phyloP scores from a whole-genome alignment of 768 basidiomycete species.

The Boletus rubescentipes region DNA sequence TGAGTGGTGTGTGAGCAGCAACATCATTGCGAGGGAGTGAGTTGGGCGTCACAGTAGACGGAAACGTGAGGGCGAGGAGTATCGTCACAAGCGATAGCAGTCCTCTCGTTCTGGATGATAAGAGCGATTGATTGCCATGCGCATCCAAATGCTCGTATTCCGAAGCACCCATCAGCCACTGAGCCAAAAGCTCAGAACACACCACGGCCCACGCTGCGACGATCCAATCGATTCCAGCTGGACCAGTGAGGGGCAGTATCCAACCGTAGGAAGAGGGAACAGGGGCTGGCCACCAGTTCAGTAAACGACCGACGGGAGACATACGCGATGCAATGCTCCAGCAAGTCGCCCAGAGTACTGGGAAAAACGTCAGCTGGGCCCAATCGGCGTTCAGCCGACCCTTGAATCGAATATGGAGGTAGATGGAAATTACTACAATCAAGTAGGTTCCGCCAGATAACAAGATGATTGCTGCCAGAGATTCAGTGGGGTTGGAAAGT shows the following conservation, averaged over 20 bases:
- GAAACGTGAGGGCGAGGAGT: slow-evolving; percentile 50
- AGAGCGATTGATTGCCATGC: not conserved
- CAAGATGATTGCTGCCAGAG: slow-evolving; percentile 45
- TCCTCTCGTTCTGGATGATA: slow-evolving; percentile 25
- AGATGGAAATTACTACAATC: slow-evolving; percentile 41
- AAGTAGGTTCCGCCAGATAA: slow-evolving; percentile 46
- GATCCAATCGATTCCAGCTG: slow-evolving; percentile 67
- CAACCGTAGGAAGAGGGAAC: slow-evolving; percentile 58
- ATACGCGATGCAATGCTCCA: slow-evolving; percentile 56
- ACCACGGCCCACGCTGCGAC: slow-evolving; percentile 76
- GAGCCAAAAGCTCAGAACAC: slow-evolving; percentile 49
- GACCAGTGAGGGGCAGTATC: slow-evolving; percentile 58
- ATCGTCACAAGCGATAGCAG: slow-evolving; percentile 38
- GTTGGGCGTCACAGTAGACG: slow-evolving; percentile 48
- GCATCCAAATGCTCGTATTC: slow-evolving; percentile 15
- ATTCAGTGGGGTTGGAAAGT: slow-evolving; percentile 50
- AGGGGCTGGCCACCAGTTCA: slow-evolving; percentile 62
- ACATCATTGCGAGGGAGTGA: slow-evolving; percentile 40
- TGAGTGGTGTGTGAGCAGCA: slow-evolving; percentile 50
- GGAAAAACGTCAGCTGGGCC: slow-evolving; percentile 58
- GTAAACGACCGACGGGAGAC: slow-evolving; percentile 70
- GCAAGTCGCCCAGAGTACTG: slow-evolving; percentile 62
- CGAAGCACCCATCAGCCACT: slow-evolving; percentile 53
- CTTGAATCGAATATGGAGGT: slow-evolving; percentile 38
- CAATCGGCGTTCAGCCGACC: slow-evolving; percentile 33